Conservation (phyloP, 441 rosid species). For the Iberis amara region DNA sequence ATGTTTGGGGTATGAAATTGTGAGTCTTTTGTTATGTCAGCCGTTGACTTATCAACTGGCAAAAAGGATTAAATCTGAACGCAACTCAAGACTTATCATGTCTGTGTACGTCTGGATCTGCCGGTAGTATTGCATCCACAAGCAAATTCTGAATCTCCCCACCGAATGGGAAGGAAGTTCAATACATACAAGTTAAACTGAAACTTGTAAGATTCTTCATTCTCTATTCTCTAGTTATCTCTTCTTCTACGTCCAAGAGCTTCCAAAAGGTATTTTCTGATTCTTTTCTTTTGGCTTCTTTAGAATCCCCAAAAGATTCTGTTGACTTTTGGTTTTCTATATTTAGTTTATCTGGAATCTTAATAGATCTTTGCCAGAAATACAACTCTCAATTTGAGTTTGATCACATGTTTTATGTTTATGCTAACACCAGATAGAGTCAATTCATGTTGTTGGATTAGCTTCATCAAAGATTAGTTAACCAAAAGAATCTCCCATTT, state of each 20-base stretch:
- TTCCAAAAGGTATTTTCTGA: conserved; percentile 1
- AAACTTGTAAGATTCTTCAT: background rate
- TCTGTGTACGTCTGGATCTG: conserved; percentile 23
- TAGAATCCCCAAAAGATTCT: background rate
- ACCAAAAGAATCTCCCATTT: background rate
- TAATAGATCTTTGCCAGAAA: background rate
- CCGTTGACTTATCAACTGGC: conserved; percentile 8
- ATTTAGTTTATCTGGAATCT: background rate
- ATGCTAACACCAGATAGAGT: background rate
- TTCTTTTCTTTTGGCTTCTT: conserved; percentile 4
- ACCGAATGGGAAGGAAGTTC: background rate
- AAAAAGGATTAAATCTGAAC: conserved; percentile 9
- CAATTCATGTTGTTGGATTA: conserved; percentile 12
- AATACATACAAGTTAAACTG: background rate
- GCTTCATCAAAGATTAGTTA: background rate
- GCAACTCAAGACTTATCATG: conserved; percentile 10
- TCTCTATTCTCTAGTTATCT: background rate
- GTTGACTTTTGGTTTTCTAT: conserved; percentile 1
- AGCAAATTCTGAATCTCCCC: conserved; percentile 12
- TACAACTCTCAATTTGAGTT: conserved; percentile 1
- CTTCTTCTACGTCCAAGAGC: conserved; percentile 14
- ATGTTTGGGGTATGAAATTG: no score
- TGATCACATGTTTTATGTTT: background rate
- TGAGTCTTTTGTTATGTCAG: background rate
- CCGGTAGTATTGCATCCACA: background rate